These are phyloP conservation scores for Yamadazyma triangularis DNA, from an alignment of 1,139 yeast species.

Conservation along the genomic window DNA sequence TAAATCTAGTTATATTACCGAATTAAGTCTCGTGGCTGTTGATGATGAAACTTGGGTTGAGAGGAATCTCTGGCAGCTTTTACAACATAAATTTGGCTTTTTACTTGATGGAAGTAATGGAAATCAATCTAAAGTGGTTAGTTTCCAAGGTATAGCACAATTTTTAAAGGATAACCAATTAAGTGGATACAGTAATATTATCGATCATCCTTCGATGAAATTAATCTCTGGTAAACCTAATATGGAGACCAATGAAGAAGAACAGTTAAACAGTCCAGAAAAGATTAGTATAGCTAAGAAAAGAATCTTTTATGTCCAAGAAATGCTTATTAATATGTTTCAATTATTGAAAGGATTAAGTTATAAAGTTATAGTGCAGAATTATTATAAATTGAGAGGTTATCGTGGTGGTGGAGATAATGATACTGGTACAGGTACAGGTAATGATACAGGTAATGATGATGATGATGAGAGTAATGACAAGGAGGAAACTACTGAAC, in stretches of 20 bases:
- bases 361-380: conserved; percentile 6
- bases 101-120: conserved; percentile 2
- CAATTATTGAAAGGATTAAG: conserved; percentile 22
- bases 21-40: conserved; percentile 45
- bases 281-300: conserved; percentile 19
- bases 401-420: no score
- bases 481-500: conserved; percentile 8
- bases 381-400: background rate
- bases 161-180: conserved; percentile 17
- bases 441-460: no score
- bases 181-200: conserved; percentile 34
- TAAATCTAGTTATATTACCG: conserved; percentile 60
- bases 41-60: conserved; percentile 63
- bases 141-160: no score
- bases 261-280: conserved; percentile 5
- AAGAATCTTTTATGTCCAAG: conserved; percentile 16
- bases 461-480: background rate
- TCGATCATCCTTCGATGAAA: conserved; percentile 24
- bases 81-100: conserved; percentile 4
- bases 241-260: conserved; percentile 7
- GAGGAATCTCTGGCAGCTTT: conserved; percentile 22
- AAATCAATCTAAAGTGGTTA: conserved; percentile 4
- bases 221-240: conserved; percentile 17
- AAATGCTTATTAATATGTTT: conserved; percentile 15
- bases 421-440: no score